A percentile compares a stretch with the other conserved stretches of the same genome.
Conservation (phyloP, 1,139 yeast species). For the Candida sp. region DNA sequence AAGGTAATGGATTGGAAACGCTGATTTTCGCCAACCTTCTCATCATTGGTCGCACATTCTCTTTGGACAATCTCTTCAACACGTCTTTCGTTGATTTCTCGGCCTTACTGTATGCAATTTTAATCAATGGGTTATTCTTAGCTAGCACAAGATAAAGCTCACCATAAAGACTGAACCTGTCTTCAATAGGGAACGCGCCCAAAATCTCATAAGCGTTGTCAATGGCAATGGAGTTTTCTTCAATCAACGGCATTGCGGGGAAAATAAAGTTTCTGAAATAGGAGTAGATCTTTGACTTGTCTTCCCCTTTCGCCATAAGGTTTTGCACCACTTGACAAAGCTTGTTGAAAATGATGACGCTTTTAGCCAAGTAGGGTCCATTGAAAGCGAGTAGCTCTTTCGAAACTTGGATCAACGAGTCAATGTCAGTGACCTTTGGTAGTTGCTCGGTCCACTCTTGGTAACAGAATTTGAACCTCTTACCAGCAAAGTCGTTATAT, state of each 20-base stretch:
- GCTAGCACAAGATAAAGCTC: slow-evolving; percentile 68
- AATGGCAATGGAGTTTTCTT: slow-evolving; percentile 64
- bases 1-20: slow-evolving; percentile 82
- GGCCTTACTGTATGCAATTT: slow-evolving; percentile 68
- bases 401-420: slow-evolving; percentile 50
- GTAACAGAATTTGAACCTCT: slow-evolving; percentile 52
- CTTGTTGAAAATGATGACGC: slow-evolving; percentile 55
- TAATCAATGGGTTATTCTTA: slow-evolving; percentile 61
- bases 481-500: slow-evolving; percentile 29
- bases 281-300: slow-evolving; percentile 56
- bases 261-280: slow-evolving; percentile 69
- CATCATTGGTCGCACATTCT: slow-evolving; percentile 79
- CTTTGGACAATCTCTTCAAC: slow-evolving; percentile 85
- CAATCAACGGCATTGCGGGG: slow-evolving; percentile 67
- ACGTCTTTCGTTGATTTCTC: slow-evolving; percentile 85
- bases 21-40: slow-evolving; percentile 79
- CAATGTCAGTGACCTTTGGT: slow-evolving; percentile 38
- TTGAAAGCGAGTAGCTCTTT: slow-evolving; percentile 55
- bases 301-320: slow-evolving; percentile 30
- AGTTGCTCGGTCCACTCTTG: slow-evolving; percentile 51
- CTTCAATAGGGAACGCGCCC: slow-evolving; percentile 57
- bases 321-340: slow-evolving; percentile 61
- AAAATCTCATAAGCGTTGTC: slow-evolving; percentile 65
- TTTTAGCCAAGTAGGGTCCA: slow-evolving; percentile 61
- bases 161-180: slow-evolving; percentile 82